Evolutionary conservation across 768 basidiomycete species (phyloP), one percentile per base, ranked within the genome.

Genomic region (Porphyrellus cyaneotinctus): DNA sequence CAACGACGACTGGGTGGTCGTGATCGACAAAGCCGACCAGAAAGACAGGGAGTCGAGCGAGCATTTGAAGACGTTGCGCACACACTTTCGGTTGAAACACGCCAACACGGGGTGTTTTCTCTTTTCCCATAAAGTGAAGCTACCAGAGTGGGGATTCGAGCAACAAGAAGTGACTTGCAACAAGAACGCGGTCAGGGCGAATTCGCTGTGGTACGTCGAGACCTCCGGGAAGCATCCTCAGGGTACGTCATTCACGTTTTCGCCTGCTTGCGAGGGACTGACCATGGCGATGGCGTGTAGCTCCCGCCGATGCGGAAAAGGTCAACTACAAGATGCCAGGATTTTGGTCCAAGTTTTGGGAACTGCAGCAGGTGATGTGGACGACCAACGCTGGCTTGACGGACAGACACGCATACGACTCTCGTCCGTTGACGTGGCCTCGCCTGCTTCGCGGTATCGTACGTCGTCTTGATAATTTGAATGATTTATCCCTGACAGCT

Each of bases 151-250:
- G 97, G 97, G 84, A 0, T 99, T 79, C 60, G 97, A 97, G 65
- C 97, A 99, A 70, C 97, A 99, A 68, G 97, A 99, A 65, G 97
- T 99, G 47, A 98, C 97, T 0, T 99, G 97, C 71, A 99, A 99
- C 73, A 98, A 94, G 78, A 95, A 98, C 61, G 95, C 97, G 13
- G 87, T 87, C 23, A 79, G 74, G 68, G 80, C 78, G 2, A 98
- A 98, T 69, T 94, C 93, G 28, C 66, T 98, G 54, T 98, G 97
- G 97, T 92, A 81, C 61, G 74, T 97, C 37, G 97, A 99, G 75
- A 97, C 93, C 2, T 80, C 88, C 20, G 50, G 47, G 43, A 75
- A 63, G 24, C 93, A 98, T 65, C 76, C 82, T 0, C 75, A 78
- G 45, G 68, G 88, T 95, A 66, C 63, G 90, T 79, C 39, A 8